These are phyloP conservation scores for Xerocomus amazonicus DNA, from an alignment of 1,284 basidiomycete species.

Conservation along the genomic window DNA sequence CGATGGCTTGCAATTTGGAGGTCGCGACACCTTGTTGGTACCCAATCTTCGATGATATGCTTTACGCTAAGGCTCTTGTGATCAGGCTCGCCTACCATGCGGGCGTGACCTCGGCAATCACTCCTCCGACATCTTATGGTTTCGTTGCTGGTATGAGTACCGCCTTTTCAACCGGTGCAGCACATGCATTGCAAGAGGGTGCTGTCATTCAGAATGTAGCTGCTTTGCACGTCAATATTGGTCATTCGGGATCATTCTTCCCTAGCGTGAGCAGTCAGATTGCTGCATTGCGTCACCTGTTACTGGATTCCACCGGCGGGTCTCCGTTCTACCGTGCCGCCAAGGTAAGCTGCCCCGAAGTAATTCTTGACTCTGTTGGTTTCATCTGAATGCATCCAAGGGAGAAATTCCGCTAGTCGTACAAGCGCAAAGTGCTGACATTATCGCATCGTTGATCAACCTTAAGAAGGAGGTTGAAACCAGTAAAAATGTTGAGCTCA, in stretches of 20 bases:
- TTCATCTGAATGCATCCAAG: slow-evolving; percentile 20
- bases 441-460: slow-evolving; percentile 76
- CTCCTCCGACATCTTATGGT: slow-evolving; percentile 53
- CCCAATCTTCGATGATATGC: neutral
- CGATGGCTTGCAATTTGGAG: slow-evolving; percentile 71
- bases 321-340: slow-evolving; percentile 53
- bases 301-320: slow-evolving; percentile 48
- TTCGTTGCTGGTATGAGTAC: slow-evolving; percentile 67
- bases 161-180: slow-evolving; percentile 61
- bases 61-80: slow-evolving; percentile 9
- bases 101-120: slow-evolving; percentile 64
- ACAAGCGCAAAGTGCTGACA: slow-evolving; percentile 60
- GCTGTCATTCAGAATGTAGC: slow-evolving; percentile 69
- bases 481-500: slow-evolving; percentile 36
- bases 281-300: slow-evolving; percentile 58
- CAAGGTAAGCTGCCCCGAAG: slow-evolving; percentile 15
- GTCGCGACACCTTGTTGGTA: slow-evolving; percentile 66
- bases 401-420: slow-evolving; percentile 60
- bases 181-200: slow-evolving; percentile 57
- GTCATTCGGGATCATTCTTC: slow-evolving; percentile 34
- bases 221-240: slow-evolving; percentile 70
- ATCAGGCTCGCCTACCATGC: slow-evolving; percentile 58
- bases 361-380: neutral
- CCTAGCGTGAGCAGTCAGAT: slow-evolving; percentile 64
- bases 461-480: slow-evolving; percentile 74